Conservation (phyloP, 345 rosid species). For the Acer yangbiense region DNA sequence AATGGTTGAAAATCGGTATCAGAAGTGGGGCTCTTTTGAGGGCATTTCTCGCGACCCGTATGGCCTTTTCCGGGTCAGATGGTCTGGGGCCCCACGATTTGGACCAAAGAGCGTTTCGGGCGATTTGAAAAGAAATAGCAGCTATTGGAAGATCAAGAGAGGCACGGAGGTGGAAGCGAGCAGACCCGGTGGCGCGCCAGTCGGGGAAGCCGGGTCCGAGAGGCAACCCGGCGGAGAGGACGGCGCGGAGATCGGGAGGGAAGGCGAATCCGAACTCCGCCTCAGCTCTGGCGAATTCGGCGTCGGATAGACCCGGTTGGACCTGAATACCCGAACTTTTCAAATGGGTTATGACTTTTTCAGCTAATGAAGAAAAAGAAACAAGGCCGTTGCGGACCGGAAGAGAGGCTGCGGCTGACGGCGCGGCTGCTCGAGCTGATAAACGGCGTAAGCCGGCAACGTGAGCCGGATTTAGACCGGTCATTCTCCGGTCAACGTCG, state of each 20-base stretch:
- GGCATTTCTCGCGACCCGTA: slow-evolving; percentile 82
- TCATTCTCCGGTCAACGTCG: slow-evolving; percentile 95
- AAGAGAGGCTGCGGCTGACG: slow-evolving; percentile 41
- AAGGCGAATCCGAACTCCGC: slow-evolving; percentile 91
- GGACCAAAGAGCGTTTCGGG: slow-evolving; percentile 85
- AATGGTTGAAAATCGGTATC: slow-evolving; percentile 89
- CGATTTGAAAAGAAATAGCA: slow-evolving; percentile 87
- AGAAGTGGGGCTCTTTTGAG: slow-evolving; percentile 84
- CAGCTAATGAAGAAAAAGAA: slow-evolving; percentile 76
- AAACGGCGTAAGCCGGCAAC: slow-evolving; percentile 93
- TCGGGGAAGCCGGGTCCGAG: slow-evolving; percentile 91
- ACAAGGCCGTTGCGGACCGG: slow-evolving; percentile 66
- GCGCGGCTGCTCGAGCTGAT: slow-evolving; percentile 89
- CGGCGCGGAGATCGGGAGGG: slow-evolving; percentile 93
- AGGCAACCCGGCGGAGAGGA: slow-evolving; percentile 85
- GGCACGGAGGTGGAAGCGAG: slow-evolving; percentile 80
- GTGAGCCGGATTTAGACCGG: slow-evolving; percentile 88
- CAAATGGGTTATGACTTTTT: slow-evolving; percentile 70
- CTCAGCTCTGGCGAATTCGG: slow-evolving; percentile 86
- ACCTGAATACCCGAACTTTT: slow-evolving; percentile 71
- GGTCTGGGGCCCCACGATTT: slow-evolving; percentile 92
- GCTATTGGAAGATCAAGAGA: slow-evolving; percentile 87
- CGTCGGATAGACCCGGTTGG: slow-evolving; percentile 75
- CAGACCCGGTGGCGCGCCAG: slow-evolving; percentile 75
- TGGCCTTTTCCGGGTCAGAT: slow-evolving; percentile 75